Evolutionary conservation across 495 filamentous ascomycete genomes (phyloP), one percentile per base, ranked within the genome.

Genomic region (Penicillium taxi): DNA sequence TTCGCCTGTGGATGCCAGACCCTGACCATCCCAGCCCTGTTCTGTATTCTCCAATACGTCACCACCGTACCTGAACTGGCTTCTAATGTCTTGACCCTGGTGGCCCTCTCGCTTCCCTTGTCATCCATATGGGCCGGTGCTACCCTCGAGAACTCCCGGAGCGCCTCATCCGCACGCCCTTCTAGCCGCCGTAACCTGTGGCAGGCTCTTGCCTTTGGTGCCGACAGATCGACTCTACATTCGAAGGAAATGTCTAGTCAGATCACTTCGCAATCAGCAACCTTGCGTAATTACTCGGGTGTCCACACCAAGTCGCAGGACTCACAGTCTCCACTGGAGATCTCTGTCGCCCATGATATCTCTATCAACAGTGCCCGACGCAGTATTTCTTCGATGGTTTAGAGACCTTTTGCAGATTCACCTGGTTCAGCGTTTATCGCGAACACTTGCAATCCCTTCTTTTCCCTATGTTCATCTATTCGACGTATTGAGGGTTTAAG

Each of bases 1-100:
- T 82, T 82, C 50, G 70, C 83, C 41, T 81, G 85, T 73, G 78
- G 80, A 30, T 81, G 75, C 41, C 82, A 85, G 58, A 85, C 82
- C 13, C 73, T 95, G 70, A 50, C 88, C 20, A 64, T 91, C 34
- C 88, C 88, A 80, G 85, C 81, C 13, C 52, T 88, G 43, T 86
- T 94, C 56, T 75, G 78, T 1, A 69, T 75, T 42, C 53, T 86
- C 13, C 70, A 85, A 42, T 86, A 73, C 53, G 37, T 55, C 11
- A 45, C 58, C 35, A 41, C 42, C 14, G 73, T 82, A 42, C 74
- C 76, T 3, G 72, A 79, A 35, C 61, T 84, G 23, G 55, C 60
- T 39, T 73, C 81, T 25, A 67, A 82, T 28, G 67, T 77, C 11
- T 55, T 80, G 2, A 86, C 82, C 7, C 63, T 81, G 3, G 80